These are phyloP conservation scores for Leishmania lainsoni DNA, from an alignment of 208 protist species.

Conservation along the genomic window DNA sequence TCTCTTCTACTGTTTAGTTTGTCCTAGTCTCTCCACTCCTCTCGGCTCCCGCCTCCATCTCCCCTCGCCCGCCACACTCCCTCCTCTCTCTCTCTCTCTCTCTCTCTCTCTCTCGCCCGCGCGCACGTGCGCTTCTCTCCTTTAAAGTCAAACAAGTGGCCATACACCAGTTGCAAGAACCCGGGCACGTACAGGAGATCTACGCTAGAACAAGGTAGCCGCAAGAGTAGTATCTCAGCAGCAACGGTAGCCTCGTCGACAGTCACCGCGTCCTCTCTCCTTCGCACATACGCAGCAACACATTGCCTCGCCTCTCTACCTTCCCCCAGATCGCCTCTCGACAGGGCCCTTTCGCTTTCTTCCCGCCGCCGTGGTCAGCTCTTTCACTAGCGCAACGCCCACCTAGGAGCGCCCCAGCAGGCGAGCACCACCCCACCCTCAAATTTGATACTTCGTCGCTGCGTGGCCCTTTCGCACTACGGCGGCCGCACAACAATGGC, in stretches of 20 bases:
- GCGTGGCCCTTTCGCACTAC: not conserved
- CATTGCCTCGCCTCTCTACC: not conserved
- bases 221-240: not conserved
- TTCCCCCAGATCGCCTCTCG: not conserved
- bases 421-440: not conserved
- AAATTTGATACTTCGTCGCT: not conserved
- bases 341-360: not conserved
- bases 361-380: not conserved
- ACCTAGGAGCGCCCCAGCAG: not conserved
- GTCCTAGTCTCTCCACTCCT: not conserved
- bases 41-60: not conserved
- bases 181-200: not conserved
- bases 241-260: not conserved
- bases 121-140: not conserved
- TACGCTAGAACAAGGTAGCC: not conserved
- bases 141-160: not conserved
- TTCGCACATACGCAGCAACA: not conserved
- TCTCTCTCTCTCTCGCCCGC: not conserved
- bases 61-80: not conserved
- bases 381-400: not conserved
- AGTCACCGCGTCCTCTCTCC: not conserved
- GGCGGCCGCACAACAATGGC: not conserved
- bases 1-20: not conserved
- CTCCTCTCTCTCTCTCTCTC: no score
- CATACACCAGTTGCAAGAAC: not conserved